Evolutionary conservation across 257 asterid genomes (phyloP).

Genomic region (Solanum okadae): DNA sequence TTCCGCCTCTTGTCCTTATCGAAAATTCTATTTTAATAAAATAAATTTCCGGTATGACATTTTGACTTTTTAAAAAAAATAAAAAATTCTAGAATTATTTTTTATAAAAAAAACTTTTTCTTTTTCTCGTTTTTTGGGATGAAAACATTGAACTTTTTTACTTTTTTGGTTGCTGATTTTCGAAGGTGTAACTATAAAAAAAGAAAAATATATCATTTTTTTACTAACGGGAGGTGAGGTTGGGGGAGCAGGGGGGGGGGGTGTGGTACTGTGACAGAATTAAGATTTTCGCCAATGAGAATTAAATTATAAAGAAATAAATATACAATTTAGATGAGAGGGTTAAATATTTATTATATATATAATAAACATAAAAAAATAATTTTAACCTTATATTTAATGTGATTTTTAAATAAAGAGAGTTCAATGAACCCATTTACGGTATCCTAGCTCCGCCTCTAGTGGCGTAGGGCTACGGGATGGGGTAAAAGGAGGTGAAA

Average conservation of each 20-base stretch:
- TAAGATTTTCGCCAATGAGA: rapidly evolving
- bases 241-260: no score
- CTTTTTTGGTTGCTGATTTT: background rate
- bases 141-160: background rate
- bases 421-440: rapidly evolving
- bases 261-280: background rate
- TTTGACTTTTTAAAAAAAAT: background rate
- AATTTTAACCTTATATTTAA: no score
- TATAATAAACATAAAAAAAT: no score
- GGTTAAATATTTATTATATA: rapidly evolving
- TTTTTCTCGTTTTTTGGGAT: background rate
- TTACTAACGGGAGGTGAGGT: background rate
- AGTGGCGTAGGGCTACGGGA: background rate
- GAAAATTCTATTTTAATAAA: background rate
- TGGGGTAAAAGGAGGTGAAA: background rate
- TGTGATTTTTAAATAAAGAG: background rate
- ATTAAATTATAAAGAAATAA: background rate
- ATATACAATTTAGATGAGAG: rapidly evolving
- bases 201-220: no score
- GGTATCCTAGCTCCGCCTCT: background rate
- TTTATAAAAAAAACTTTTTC: background rate
- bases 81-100: background rate
- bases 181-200: background rate
- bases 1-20: background rate
- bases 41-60: background rate